phyloP scores from a whole-genome alignment of 306 rosid species.

The Sicyos edulis region DNA sequence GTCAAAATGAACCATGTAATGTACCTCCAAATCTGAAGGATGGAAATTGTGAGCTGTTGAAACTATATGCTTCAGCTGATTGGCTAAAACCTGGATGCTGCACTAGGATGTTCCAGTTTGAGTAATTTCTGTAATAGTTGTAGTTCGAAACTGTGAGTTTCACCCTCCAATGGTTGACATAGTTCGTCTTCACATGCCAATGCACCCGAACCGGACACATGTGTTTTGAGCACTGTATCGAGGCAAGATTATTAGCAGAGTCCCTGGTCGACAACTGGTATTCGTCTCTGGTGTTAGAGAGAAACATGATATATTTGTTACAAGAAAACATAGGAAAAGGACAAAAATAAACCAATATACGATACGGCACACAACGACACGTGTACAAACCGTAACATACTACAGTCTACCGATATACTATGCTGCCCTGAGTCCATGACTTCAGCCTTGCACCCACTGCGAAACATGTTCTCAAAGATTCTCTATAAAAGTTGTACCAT shows the following conservation, averaged over 20 bases:
- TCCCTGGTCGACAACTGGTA: conserved; percentile 13
- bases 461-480: background rate
- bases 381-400: background rate
- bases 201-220: conserved; percentile 81
- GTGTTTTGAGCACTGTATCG: conserved; percentile 52
- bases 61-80: conserved; percentile 43
- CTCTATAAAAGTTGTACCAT: background rate
- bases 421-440: background rate
- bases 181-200: conserved; percentile 71
- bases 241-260: conserved; percentile 3
- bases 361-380: background rate
- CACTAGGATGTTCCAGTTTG: conserved; percentile 66
- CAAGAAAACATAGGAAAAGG: background rate
- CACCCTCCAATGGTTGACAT: conserved; percentile 61
- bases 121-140: conserved; percentile 44
- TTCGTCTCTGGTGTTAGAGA: conserved; percentile 31
- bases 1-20: background rate
- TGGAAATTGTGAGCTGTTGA: conserved; percentile 56
- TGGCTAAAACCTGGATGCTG: conserved; percentile 63
- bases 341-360: background rate
- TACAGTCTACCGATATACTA: background rate
- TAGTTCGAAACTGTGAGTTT: conserved; percentile 75
- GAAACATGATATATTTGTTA: background rate
- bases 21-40: conserved; percentile 48
- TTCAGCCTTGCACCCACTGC: background rate